Conservation (phyloP, 345 rosid species). For the Euphorbia peplus region DNA sequence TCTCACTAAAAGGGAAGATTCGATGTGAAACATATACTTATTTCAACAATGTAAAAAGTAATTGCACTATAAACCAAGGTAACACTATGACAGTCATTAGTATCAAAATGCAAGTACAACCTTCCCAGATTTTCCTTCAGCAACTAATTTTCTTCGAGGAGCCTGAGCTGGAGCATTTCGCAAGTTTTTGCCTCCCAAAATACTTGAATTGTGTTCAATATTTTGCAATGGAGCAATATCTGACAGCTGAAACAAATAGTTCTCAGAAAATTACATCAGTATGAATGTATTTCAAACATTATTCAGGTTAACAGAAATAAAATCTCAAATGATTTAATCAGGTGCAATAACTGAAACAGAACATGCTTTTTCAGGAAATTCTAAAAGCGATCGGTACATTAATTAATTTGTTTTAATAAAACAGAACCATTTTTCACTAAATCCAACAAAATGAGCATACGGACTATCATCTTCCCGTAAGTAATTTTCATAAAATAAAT, state of each 20-base stretch:
- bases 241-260: neutral
- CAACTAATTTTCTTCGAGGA: conserved; percentile 1
- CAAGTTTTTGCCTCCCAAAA: conserved; percentile 1
- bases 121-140: conserved; percentile 12
- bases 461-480: neutral
- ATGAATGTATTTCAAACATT: neutral
- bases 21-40: neutral
- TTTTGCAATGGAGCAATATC: conserved; percentile 1
- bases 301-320: neutral
- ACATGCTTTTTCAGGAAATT: neutral
- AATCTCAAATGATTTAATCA: neutral
- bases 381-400: neutral
- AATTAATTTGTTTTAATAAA: too few relatives aligned
- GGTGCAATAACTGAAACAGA: neutral
- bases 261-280: neutral
- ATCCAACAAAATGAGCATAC: neutral
- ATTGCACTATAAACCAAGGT: neutral
- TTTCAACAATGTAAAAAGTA: neutral
- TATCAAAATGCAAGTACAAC: conserved; percentile 2
- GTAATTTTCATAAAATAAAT: neutral
- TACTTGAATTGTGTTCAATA: neutral
- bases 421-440: neutral
- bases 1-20: neutral
- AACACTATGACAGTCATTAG: neutral
- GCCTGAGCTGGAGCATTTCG: neutral